Percentiles rank a stretch among this genome's conserved stretches.
phyloP scores from a whole-genome alignment of 2,329 filamentous ascomycete genomes.

The Ophiognomonia clavigignenti-juglandacearum region DNA sequence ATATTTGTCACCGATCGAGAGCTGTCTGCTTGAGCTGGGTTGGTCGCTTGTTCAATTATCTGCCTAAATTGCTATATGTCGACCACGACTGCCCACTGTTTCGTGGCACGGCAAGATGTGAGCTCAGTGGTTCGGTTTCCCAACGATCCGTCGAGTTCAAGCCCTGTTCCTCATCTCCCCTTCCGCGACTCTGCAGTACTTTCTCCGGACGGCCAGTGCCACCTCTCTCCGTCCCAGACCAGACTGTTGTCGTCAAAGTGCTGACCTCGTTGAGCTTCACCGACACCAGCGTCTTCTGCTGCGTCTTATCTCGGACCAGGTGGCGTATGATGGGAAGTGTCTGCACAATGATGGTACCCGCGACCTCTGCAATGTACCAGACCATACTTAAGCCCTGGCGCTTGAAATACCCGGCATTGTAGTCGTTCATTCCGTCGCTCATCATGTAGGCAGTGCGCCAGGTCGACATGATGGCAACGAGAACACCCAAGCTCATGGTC shows the following conservation, averaged over 20 bases:
- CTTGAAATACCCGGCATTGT: slow-evolving; percentile 39
- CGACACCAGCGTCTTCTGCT: slow-evolving; percentile 29
- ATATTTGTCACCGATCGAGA: too few species aligned
- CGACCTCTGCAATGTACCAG: slow-evolving; percentile 47
- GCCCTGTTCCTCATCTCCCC: too few species aligned
- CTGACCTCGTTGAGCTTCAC: slow-evolving; percentile 12
- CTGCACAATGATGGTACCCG: slow-evolving; percentile 50
- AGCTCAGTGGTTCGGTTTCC: too few species aligned
- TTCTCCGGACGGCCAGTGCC: too few species aligned
- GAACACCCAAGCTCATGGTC: slow-evolving; percentile 44
- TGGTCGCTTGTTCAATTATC: too few species aligned
- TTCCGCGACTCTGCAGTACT: too few species aligned
- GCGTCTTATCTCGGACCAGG: slow-evolving; percentile 36
- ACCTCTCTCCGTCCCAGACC: background rate
- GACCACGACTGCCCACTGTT: too few species aligned
- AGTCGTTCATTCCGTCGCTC: slow-evolving; percentile 32
- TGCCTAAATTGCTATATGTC: too few species aligned
- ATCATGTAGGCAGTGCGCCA: slow-evolving; percentile 45
- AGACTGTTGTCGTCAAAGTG: background rate
- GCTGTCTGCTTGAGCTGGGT: too few species aligned
- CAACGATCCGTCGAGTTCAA: too few species aligned
- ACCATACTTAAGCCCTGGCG: slow-evolving; percentile 41
- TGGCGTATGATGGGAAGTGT: slow-evolving; percentile 48
- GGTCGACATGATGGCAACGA: slow-evolving; percentile 42
- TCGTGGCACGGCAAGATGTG: too few species aligned